These are phyloP conservation scores for Aquilaria agallochum DNA, from an alignment of 441 rosid species.

Conservation along the genomic window DNA sequence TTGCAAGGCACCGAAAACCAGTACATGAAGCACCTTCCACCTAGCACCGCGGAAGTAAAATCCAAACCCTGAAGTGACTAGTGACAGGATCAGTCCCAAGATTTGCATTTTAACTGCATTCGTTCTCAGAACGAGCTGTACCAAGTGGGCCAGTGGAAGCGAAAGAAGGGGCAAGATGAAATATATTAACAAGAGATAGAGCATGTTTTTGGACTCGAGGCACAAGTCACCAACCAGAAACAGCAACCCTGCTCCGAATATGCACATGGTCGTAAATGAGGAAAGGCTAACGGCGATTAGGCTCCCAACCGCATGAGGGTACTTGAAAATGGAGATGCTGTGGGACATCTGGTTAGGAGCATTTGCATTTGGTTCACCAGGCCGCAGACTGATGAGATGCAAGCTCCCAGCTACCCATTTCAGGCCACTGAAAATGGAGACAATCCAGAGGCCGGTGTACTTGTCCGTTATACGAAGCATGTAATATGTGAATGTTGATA, in stretches of 20 bases:
- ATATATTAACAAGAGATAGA: constrained; percentile 37
- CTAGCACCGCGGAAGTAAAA: constrained; percentile 28
- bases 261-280: constrained; percentile 52
- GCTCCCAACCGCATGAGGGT: constrained; percentile 42
- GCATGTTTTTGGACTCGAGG: constrained; percentile 30
- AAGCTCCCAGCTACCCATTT: constrained; percentile 44
- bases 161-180: constrained; percentile 46
- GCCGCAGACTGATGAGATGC: constrained; percentile 25
- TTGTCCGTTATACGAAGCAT: constrained; percentile 40
- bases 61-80: constrained; percentile 41
- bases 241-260: constrained; percentile 40
- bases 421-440: constrained; percentile 61
- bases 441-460: constrained; percentile 46
- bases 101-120: constrained; percentile 45
- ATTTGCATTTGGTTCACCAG: constrained; percentile 13
- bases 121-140: constrained; percentile 33
- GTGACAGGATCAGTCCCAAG: constrained; percentile 39
- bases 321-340: constrained; percentile 30
- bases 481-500: constrained; percentile 45
- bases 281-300: constrained; percentile 31
- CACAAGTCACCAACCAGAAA: constrained; percentile 44
- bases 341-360: constrained; percentile 18
- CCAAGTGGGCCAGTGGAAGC: constrained; percentile 37
- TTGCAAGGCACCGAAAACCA: constrained; percentile 43
- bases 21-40: constrained; percentile 33